Evolutionary conservation across 1,284 basidiomycete genomes (phyloP).

Genomic region (Anthracocystis walkeri): DNA sequence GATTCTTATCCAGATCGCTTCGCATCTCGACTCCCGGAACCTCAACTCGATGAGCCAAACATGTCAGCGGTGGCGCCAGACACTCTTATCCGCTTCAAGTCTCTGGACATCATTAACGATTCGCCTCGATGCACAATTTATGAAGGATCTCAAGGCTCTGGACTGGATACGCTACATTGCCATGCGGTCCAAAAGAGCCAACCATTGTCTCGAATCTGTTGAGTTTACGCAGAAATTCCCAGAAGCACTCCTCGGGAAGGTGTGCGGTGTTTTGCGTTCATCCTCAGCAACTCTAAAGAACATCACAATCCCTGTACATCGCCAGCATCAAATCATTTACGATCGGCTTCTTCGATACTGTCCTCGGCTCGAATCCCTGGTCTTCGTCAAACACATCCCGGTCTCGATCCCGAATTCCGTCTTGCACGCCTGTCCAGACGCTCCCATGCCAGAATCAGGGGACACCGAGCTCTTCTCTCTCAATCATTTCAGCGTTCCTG

Average conservation of each 20-base stretch:
- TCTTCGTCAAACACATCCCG: not conserved
- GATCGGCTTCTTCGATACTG: constrained; percentile 19
- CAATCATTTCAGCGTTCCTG: not conserved
- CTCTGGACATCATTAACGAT: constrained; percentile 15
- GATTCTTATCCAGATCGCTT: constrained; percentile 18
- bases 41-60: constrained; percentile 19
- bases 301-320: constrained; percentile 5
- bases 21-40: not conserved
- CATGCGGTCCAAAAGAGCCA: constrained; percentile 1
- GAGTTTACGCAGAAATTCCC: constrained; percentile 1
- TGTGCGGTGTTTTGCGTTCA: constrained; percentile 9
- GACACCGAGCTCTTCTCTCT: constrained; percentile 5
- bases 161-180: constrained; percentile 17
- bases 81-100: not conserved
- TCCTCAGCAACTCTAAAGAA: constrained; percentile 17
- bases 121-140: not conserved
- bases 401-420: not conserved
- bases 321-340: not conserved
- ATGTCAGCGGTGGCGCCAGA: constrained; percentile 18
- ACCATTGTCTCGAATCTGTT: constrained; percentile 20
- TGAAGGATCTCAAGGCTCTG: not conserved
- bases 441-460: not conserved
- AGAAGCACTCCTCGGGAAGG: not conserved
- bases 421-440: not conserved
- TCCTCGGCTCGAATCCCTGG: constrained; percentile 11